Conservation (phyloP, 495 filamentous ascomycete genomes). For the Staphylotrichum tortipilum region DNA sequence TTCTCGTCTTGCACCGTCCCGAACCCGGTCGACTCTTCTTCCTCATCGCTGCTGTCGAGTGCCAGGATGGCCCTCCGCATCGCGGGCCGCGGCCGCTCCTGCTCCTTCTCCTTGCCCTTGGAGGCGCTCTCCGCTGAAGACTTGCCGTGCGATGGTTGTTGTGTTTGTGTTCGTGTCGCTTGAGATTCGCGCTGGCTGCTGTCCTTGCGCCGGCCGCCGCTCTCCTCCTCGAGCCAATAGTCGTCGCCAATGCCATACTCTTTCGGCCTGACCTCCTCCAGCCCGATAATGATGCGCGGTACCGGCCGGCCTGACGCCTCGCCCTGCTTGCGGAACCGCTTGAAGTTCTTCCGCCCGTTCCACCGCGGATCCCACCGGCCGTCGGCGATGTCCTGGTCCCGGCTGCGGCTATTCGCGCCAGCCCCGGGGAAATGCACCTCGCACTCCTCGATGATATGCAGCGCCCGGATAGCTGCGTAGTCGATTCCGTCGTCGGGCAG, state of each 20-base stretch:
- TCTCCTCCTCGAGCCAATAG: constrained; percentile 58
- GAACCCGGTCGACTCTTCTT: constrained; percentile 15
- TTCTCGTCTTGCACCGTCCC: not conserved
- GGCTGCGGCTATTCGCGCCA: constrained; percentile 14
- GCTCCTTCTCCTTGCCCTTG: constrained; percentile 1
- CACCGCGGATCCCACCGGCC: constrained; percentile 81
- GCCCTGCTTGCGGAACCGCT: constrained; percentile 67
- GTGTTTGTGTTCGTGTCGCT: constrained; percentile 10
- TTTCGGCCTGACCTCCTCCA: constrained; percentile 72
- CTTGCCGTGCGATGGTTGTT: constrained; percentile 1
- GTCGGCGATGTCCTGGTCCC: constrained; percentile 40
- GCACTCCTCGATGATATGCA: constrained; percentile 77
- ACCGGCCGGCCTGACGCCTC: constrained; percentile 39
- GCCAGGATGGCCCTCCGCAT: constrained; percentile 15
- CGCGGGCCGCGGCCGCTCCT: not conserved
- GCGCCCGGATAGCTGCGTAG: constrained; percentile 60
- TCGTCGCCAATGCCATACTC: constrained; percentile 79
- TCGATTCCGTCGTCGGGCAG: constrained; percentile 50
- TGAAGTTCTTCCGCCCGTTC: constrained; percentile 97
- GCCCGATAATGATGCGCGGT: constrained; percentile 57
- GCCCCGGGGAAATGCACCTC: constrained; percentile 42
- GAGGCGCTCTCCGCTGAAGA: not conserved
- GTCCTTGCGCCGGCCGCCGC: constrained; percentile 17
- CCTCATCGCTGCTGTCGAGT: constrained; percentile 36
- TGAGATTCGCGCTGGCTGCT: constrained; percentile 21